Percentiles rank a stretch among this genome's conserved stretches.
phyloP scores from a whole-genome alignment of 805 yeast species.

The Tetrapisispora pingtungensis region DNA sequence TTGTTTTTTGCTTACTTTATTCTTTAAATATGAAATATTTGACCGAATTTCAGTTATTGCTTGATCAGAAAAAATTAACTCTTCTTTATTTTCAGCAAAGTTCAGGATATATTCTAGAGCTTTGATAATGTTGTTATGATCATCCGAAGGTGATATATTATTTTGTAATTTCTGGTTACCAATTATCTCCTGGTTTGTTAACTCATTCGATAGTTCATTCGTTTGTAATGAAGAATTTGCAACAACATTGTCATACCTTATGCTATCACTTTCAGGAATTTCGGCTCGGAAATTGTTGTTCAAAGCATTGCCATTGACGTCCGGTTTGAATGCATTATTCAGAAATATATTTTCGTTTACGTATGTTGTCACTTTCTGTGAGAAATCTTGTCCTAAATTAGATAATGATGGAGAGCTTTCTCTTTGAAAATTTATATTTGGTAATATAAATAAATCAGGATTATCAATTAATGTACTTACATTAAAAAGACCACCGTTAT shows the following conservation, averaged over 20 bases:
- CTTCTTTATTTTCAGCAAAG: not conserved
- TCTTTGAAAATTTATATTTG: conserved; percentile 1
- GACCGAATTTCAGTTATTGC: conserved; percentile 3
- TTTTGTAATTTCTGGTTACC: not conserved
- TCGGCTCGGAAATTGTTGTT: not conserved
- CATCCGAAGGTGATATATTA: not conserved
- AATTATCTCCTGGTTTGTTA: too few species aligned
- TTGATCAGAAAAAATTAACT: conserved; percentile 2
- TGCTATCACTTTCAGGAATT: too few species aligned
- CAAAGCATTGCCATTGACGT: not conserved
- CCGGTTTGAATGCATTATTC: not conserved
- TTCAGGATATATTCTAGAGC: conserved; percentile 1
- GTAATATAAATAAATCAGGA: conserved; percentile 18
- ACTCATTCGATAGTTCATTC: not conserved
- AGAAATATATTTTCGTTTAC: not conserved
- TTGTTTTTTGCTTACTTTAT: not conserved
- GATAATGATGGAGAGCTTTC: not conserved
- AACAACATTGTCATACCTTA: not conserved
- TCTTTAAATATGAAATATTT: conserved; percentile 1
- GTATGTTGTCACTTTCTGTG: not conserved
- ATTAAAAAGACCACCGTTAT: conserved; percentile 5
- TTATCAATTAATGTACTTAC: conserved; percentile 27
- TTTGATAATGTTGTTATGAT: not conserved
- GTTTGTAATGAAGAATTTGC: not conserved
- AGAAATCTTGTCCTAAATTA: not conserved